Base-by-base conservation (phyloP, 2,329 filamentous ascomycete genomes). In the Beauveria bassiana region DNA sequence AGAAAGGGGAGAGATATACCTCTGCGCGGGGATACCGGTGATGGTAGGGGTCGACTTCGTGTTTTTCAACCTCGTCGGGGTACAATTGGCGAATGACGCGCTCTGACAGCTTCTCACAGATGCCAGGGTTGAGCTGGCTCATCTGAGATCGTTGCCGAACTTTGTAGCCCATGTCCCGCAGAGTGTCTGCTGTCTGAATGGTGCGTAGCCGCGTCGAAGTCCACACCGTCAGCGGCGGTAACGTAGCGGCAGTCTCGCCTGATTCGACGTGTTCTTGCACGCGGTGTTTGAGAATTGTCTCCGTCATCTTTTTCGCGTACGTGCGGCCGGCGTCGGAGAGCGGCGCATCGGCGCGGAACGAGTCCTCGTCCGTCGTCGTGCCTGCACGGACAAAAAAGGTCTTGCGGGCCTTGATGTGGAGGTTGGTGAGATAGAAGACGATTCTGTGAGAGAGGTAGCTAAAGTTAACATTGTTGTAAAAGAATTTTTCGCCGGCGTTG, bases 391-490 rank as follows among this genome's bases (percentile, higher is more conserved):
- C 93, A 73, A 98, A 98, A 75, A 96, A 98, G 7, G 92, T 98
- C 65, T 91, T 91, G 61, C 93, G 86, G 54, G 89, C 89, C 74
- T 99, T 98, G 79, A 97, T 97, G 74, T 99, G 95, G 26, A 98
- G 81, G 70, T 99, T 99, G 70, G 96, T 90, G 52, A 99, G 85
- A 74, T 98, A 99, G 76, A 99, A 99, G 61, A 99, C 93, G 66
- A 99, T 99, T 64, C 95, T 87, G 73, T 99, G 93, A 0, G 93
- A 96, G 38, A 99, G 83, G 71, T 99, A 99, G 68, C 93, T 93
- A 74, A 99, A 98, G 70, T 89, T 93, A 72, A 95, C 90, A 67
- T 98, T 97, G 78, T 99, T 99, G 75, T 98, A 93, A 68, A 93
- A 89, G 70, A 99, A 89, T 67, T 91, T 87, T 70, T 93, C 86